Evolutionary conservation across 805 yeast species (phyloP), one percentile per base, ranked within the genome.

Genomic region (Candida yuanshanica): DNA sequence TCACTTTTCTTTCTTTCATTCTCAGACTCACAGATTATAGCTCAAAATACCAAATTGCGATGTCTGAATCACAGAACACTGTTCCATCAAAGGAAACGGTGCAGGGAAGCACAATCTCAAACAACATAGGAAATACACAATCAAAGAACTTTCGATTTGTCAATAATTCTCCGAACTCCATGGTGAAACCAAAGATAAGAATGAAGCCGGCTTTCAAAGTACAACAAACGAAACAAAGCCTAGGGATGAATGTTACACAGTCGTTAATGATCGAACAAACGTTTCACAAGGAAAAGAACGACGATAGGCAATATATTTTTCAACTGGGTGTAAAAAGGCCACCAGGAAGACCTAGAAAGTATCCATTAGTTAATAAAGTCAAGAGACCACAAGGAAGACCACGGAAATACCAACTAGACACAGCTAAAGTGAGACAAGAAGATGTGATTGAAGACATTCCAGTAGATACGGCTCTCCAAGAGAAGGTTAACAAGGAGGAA

Each of bases 341-440:
- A 43, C 59, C 77, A 32, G 79, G 79, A 12, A 59, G 79, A 47
- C 78, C 78, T 2, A 59, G 77, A 48, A 73, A 73, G 49, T 68
- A 68, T 41, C 72, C 76, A 1, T 12, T 7, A n/a, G 56, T 66
- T n/a, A 74, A 67, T 42, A 75, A 72, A 35, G 40, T 41, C 4
- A 56, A 52, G 35, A 53, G 58, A 38, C 59, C 60, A 8, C 59
- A 50, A 27, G 61, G 61, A 12, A 46, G 59, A 29, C 61, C 61
- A 13, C 44, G 58, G 29, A 56, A 56, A 32, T 49, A 49, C 33
- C 55, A 57, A 1, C 16, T 47, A 4, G 56, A 50, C n/a, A 24
- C 33, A 4, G 38, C 27, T 4, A 24, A 41, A 27, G 31, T 27
- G 18, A 27, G 31, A 14, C 31, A 27, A 12, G 31, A 27, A 14